Conservation (phyloP, 495 filamentous ascomycete species). For the Neurospora sublineolata region DNA sequence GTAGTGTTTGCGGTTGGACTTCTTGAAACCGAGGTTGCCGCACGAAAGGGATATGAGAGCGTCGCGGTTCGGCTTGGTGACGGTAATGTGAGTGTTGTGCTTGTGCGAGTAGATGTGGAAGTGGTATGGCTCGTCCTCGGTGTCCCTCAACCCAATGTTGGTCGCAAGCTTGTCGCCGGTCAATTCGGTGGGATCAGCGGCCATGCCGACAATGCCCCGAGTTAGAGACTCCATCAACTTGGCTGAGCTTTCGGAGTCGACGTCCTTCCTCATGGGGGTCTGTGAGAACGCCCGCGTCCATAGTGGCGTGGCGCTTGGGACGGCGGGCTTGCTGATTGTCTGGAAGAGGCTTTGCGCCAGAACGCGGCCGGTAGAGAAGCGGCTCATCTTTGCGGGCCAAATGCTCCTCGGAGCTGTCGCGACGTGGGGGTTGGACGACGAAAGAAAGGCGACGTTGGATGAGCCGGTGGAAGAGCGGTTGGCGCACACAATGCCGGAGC, state of each 20-base stretch:
- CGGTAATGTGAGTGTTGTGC: conserved; percentile 89
- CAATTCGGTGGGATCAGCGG: background rate
- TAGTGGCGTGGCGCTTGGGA: conserved; percentile 17
- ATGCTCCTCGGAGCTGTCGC: conserved; percentile 1
- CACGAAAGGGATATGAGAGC: conserved; percentile 62
- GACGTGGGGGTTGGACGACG: background rate
- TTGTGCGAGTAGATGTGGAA: conserved; percentile 77
- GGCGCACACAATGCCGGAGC: background rate
- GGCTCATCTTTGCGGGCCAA: conserved; percentile 27
- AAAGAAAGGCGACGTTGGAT: background rate
- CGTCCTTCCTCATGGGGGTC: conserved; percentile 7
- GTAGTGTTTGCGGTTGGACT: conserved; percentile 63
- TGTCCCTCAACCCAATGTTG: conserved; percentile 9
- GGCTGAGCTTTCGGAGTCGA: background rate
- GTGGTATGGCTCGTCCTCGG: conserved; percentile 50
- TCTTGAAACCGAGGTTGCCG: conserved; percentile 80
- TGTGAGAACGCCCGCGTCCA: conserved; percentile 34
- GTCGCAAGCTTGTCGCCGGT: conserved; percentile 5
- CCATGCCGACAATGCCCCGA: background rate
- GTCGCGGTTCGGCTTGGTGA: conserved; percentile 68
- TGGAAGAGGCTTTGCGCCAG: conserved; percentile 30
- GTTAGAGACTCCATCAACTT: conserved; percentile 3
- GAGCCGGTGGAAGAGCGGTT: background rate
- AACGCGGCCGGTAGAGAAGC: conserved; percentile 31
- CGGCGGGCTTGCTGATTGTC: conserved; percentile 14